These are phyloP conservation scores for Syzygium aromaticum DNA, from an alignment of 345 rosid genomes.

Conservation along the genomic window DNA sequence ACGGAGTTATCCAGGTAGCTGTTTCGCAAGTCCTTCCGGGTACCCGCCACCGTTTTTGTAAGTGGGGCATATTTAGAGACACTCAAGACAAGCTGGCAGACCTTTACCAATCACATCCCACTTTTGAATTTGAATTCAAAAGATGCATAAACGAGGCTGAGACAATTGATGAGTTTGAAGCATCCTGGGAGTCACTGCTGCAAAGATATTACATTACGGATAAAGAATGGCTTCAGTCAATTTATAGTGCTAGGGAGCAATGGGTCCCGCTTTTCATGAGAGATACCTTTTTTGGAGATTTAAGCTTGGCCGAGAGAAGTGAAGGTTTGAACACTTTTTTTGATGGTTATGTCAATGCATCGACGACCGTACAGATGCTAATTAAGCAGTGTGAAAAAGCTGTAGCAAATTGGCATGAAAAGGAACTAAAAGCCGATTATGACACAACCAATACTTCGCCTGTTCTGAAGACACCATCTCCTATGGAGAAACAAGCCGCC, in stretches of 20 bases:
- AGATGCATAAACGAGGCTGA: constrained; percentile 47
- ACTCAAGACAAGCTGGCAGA: constrained; percentile 55
- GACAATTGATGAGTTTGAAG: constrained; percentile 53
- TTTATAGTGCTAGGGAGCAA: constrained; percentile 52
- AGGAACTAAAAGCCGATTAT: constrained; percentile 67
- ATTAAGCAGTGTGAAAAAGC: constrained; percentile 64
- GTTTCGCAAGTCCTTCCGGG: constrained; percentile 47
- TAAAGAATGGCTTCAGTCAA: constrained; percentile 58
- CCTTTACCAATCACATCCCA: constrained; percentile 45
- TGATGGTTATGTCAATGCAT: constrained; percentile 48
- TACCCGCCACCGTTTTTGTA: constrained; percentile 49
- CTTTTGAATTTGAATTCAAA: constrained; percentile 54
- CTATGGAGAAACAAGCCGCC: constrained; percentile 82
- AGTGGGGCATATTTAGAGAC: constrained; percentile 43
- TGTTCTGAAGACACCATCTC: constrained; percentile 61
- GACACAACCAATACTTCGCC: constrained; percentile 49
- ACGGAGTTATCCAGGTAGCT: constrained; percentile 44
- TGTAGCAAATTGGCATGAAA: constrained; percentile 52
- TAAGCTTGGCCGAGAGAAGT: constrained; percentile 22
- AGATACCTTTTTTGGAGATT: constrained; percentile 57
- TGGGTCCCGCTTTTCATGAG: constrained; percentile 71
- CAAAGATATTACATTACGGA: constrained; percentile 43
- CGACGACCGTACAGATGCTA: constrained; percentile 46
- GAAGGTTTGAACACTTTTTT: constrained; percentile 38
- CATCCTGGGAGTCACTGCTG: constrained; percentile 46